Percentiles rank a stretch among this genome's conserved stretches.
Evolutionary conservation across 495 filamentous ascomycete genomes (phyloP).

Genomic region (Xylaria sp.): DNA sequence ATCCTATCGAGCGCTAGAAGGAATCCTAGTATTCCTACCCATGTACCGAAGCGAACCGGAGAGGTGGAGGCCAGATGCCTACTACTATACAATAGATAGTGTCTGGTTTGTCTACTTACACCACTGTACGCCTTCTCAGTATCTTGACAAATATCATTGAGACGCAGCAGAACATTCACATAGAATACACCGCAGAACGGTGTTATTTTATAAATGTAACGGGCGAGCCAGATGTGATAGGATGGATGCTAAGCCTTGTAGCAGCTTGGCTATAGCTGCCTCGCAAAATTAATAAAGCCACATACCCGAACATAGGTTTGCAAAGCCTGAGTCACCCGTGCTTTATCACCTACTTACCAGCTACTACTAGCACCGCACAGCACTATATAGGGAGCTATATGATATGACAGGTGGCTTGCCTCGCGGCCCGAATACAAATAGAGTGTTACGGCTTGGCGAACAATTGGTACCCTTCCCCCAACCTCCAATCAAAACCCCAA

Average conservation of each 20-base stretch:
- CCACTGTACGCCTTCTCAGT: not conserved
- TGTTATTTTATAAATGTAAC: not conserved
- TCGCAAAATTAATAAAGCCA: not conserved
- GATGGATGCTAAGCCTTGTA: slow-evolving; percentile 4
- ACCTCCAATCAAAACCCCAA: slow-evolving; percentile 25
- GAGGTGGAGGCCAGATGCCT: not conserved
- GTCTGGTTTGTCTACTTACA: not conserved
- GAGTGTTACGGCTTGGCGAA: slow-evolving; percentile 32
- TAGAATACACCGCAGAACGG: not conserved
- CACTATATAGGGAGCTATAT: slow-evolving; percentile 6
- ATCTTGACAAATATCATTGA: slow-evolving; percentile 18
- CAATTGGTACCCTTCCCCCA: slow-evolving; percentile 37
- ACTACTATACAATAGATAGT: not conserved
- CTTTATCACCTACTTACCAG: not conserved
- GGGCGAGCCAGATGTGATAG: not conserved
- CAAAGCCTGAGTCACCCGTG: not conserved
- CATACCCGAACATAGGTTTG: not conserved
- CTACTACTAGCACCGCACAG: not conserved
- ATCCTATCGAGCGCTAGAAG: slow-evolving; percentile 19
- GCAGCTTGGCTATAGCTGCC: not conserved
- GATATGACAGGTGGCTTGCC: slow-evolving; percentile 16
- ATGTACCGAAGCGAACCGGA: not conserved
- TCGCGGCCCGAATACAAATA: slow-evolving; percentile 42
- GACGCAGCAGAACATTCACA: not conserved
- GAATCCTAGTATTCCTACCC: slow-evolving; percentile 14